These are phyloP conservation scores for Solanum tarijense DNA, from an alignment of 257 asterid species.

Conservation along the genomic window DNA sequence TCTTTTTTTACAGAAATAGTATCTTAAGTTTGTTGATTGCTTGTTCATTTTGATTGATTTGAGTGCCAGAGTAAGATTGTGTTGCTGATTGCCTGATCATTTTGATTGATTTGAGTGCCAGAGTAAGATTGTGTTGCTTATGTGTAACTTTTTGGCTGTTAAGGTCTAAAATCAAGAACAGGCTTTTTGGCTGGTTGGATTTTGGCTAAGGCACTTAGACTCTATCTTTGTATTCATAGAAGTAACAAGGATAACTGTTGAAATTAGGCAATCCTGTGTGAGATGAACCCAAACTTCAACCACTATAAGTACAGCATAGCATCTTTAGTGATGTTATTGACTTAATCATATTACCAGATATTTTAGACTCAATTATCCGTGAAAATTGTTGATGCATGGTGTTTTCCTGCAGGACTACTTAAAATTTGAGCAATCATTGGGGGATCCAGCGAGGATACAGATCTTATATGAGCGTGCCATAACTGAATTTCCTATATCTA, in stretches of 20 bases:
- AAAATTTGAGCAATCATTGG: conserved; percentile 81
- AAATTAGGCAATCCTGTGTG: background rate
- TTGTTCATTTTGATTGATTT: background rate
- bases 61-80: background rate
- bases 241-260: background rate
- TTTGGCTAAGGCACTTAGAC: background rate
- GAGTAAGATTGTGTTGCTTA: background rate
- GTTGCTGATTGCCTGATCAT: background rate
- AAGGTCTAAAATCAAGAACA: background rate
- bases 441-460: conserved; percentile 94
- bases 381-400: background rate
- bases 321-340: background rate
- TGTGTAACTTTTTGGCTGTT: background rate
- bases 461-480: conserved; percentile 88
- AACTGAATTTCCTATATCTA: conserved; percentile 61
- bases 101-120: background rate
- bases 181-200: background rate
- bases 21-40: background rate
- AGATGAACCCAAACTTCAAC: background rate
- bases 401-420: conserved; percentile 59
- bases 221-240: background rate
- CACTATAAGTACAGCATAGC: background rate
- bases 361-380: background rate
- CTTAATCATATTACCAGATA: background rate
- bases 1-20: background rate